Evolutionary conservation across 139 green algal species (phyloP).

Genomic region (Picochlorum sp.): DNA sequence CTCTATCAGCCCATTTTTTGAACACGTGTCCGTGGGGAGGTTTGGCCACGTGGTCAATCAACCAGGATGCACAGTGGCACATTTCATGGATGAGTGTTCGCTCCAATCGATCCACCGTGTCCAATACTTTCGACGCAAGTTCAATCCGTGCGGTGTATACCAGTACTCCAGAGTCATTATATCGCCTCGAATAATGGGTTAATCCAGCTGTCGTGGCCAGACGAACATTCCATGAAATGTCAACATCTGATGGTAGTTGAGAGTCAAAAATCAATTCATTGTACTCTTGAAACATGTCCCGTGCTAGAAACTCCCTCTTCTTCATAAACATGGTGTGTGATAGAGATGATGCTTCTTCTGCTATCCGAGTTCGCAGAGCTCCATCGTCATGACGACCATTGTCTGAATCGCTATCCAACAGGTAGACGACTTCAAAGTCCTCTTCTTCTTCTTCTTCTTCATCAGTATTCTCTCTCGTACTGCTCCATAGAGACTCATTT

Average conservation of each 20-base stretch:
- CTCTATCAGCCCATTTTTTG: constrained; percentile 33
- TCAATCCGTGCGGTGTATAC: constrained; percentile 40
- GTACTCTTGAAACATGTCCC: constrained; percentile 26
- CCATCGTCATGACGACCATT: no score
- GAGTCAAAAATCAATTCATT: constrained; percentile 41
- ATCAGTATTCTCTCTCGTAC: neutral
- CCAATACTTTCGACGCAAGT: constrained; percentile 51
- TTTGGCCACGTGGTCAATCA: constrained; percentile 45
- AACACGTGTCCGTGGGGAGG: constrained; percentile 53
- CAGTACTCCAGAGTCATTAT: neutral
- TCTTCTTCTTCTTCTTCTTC: constrained; percentile 1
- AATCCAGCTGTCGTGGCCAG: constrained; percentile 51
- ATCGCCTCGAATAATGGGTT: constrained; percentile 32
- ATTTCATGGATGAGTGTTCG: constrained; percentile 57
- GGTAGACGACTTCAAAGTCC: neutral
- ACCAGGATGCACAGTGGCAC: constrained; percentile 55
- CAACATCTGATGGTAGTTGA: constrained; percentile 35
- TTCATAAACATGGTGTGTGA: constrained; percentile 23
- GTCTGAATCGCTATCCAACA: neutral
- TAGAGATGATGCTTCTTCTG: neutral
- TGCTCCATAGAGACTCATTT: no score
- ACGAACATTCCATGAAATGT: constrained; percentile 46
- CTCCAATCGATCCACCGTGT: constrained; percentile 35
- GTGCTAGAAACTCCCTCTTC: constrained; percentile 20
- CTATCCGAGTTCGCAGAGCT: no score